These are phyloP conservation scores for Suillus sp. DNA, from an alignment of 768 basidiomycete genomes.

Conservation along the genomic window DNA sequence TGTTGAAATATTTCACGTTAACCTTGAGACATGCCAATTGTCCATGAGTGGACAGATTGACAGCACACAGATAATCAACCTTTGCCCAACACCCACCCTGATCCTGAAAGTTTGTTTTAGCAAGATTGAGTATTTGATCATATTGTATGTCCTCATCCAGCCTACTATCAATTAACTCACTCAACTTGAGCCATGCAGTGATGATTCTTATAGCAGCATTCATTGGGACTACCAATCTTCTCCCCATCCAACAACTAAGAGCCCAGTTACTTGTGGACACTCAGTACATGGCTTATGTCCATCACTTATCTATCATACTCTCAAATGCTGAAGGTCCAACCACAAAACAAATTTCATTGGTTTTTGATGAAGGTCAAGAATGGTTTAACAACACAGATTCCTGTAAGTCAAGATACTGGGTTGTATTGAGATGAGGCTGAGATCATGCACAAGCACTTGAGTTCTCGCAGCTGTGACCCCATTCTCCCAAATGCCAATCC, in stretches of 20 bases:
- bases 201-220: slow-evolving; percentile 55
- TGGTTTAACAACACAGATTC: no score
- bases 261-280: no score
- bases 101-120: slow-evolving; percentile 51
- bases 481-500: no score
- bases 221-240: slow-evolving; percentile 17
- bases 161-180: not conserved
- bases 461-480: no score
- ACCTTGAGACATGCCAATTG: slow-evolving; percentile 39
- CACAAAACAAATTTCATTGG: no score
- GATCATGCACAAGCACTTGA: no score
- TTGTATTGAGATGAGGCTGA: no score
- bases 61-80: slow-evolving; percentile 25
- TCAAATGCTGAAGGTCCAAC: no score
- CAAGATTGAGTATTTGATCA: slow-evolving; percentile 44
- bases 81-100: slow-evolving; percentile 44
- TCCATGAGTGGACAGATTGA: slow-evolving; percentile 39
- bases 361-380: no score
- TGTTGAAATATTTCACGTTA: slow-evolving; percentile 48
- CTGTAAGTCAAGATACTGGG: no score
- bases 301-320: no score
- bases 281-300: no score
- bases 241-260: slow-evolving; percentile 1
- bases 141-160: slow-evolving; percentile 47
- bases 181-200: slow-evolving; percentile 39